Evolutionary conservation across 2,329 filamentous ascomycete genomes (phyloP).

Genomic region (Aureobasidium namibiae): DNA sequence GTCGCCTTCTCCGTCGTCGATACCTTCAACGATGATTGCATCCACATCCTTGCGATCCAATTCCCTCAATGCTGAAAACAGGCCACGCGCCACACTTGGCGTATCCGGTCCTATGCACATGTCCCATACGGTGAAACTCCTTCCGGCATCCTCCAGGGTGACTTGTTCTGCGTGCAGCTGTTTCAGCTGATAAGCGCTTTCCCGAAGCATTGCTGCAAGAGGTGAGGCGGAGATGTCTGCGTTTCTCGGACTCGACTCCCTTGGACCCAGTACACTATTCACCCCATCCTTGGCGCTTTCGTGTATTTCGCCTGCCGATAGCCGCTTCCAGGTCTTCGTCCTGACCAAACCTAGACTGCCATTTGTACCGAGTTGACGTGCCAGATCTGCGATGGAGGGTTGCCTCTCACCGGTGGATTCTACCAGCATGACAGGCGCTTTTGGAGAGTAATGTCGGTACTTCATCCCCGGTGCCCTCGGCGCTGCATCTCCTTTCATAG

Average conservation of each 20-base stretch:
- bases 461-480: constrained; percentile 96
- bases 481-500: constrained; percentile 51
- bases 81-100: constrained; percentile 68
- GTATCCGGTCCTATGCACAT: constrained; percentile 64
- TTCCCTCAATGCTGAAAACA: constrained; percentile 81
- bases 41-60: constrained; percentile 73
- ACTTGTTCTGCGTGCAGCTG: neutral
- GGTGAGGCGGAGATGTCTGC: neutral
- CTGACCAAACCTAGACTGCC: constrained; percentile 33
- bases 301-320: constrained; percentile 15
- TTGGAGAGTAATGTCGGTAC: constrained; percentile 94
- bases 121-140: constrained; percentile 48
- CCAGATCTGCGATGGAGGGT: constrained; percentile 23
- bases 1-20: constrained; percentile 61
- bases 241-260: neutral
- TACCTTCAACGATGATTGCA: constrained; percentile 84
- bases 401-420: constrained; percentile 43
- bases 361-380: constrained; percentile 19
- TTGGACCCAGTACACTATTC: neutral
- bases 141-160: neutral
- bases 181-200: neutral
- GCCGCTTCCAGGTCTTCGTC: constrained; percentile 27
- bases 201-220: neutral
- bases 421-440: constrained; percentile 76
- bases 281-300: constrained; percentile 20